These are phyloP conservation scores for Lyophyllum semitale DNA, from an alignment of 768 basidiomycete species.

Conservation along the genomic window DNA sequence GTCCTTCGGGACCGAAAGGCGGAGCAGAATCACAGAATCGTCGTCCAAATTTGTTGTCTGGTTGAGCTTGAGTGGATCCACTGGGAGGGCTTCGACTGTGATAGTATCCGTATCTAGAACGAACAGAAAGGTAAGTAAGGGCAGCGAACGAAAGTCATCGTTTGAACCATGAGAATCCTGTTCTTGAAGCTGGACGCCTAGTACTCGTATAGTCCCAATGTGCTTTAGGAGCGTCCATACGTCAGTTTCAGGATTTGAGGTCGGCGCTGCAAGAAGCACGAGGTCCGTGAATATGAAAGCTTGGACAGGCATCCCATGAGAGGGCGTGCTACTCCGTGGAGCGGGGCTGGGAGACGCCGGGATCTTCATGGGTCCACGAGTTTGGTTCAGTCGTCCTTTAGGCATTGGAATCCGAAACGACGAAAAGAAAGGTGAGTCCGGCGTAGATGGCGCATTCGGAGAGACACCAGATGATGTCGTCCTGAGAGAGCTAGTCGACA, in stretches of 20 bases:
- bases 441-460: constrained; percentile 9
- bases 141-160: neutral
- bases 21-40: constrained; percentile 32
- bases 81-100: constrained; percentile 52
- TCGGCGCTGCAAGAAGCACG: constrained; percentile 55
- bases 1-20: constrained; percentile 27
- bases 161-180: constrained; percentile 13
- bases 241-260: constrained; percentile 17
- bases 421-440: constrained; percentile 16
- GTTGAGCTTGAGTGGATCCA: constrained; percentile 40
- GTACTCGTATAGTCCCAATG: constrained; percentile 49
- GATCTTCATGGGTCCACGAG: constrained; percentile 1
- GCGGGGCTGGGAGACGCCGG: constrained; percentile 11
- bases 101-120: constrained; percentile 33
- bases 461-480: constrained; percentile 9
- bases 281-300: constrained; percentile 64
- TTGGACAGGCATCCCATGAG: constrained; percentile 24
- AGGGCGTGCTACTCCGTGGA: neutral
- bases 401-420: constrained; percentile 15
- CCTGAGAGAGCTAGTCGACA: constrained; percentile 22
- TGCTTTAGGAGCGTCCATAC: constrained; percentile 29
- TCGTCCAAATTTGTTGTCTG: constrained; percentile 33
- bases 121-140: neutral
- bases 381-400: constrained; percentile 8
- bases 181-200: constrained; percentile 24